Evolutionary conservation across 768 basidiomycete species (phyloP), one percentile per base, ranked within the genome.

Genomic region (Candolleomyces aberdarensis): DNA sequence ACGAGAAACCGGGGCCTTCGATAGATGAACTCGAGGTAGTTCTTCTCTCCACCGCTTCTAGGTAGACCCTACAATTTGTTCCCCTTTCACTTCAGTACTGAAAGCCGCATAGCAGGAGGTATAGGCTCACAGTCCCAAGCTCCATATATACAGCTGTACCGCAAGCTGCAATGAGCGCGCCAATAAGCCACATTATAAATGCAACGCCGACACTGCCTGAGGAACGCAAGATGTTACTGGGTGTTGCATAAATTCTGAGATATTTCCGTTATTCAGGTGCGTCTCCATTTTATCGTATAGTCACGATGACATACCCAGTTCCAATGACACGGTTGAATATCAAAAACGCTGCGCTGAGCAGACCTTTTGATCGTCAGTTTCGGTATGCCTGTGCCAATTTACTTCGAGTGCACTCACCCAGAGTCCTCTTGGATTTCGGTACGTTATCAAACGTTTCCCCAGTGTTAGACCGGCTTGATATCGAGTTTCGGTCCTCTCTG

Each of bases 291-390:
- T 4, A 31, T 26, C 2, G 20, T 52, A 56, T 11, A 44, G 44
- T 48, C 17, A 70, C 74, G 32, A 6, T 11, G 36, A 6, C 36
- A 11, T 60, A 86, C 89, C 89, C 88, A 19, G 87, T 85, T 19
- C 89, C 88, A 32, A 90, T 86, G n/a, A 89, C 80, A 31, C 85
- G 81, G 67, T 91, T 91, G 76, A 90, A 89, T 41, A 91, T 85
- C 47, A 91, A 81, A 63, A 83, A 86, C 2, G 83, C 71, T 3
- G 86, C 83, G 61, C 84, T 87, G 49, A 80, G 69, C 6, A 82
- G 66, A 7, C 83, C 82, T 83, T 36, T 40, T 58, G 48, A 31
- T 29, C 13, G 48, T 31, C 47, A 52, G 53, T 3, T 3, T 17
- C 22, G 20, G 56, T 59, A 15, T 17, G 13, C 29, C 17, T 39